Conservation (phyloP, 768 basidiomycete genomes). For the Russula abietina region DNA sequence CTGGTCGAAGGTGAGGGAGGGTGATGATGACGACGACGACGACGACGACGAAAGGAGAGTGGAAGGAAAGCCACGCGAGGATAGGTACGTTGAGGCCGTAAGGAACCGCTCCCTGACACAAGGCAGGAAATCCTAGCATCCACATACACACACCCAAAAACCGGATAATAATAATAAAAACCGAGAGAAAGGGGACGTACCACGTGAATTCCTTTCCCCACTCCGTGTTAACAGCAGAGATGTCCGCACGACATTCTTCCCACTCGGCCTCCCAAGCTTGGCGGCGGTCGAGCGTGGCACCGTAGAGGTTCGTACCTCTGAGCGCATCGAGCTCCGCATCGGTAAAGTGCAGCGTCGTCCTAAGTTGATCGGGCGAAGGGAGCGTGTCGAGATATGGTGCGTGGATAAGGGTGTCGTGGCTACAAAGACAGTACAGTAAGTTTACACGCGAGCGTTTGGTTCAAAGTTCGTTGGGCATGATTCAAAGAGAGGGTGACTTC, state of each 20-base stretch:
- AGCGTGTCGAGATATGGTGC: slow-evolving; percentile 62
- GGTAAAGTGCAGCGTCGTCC: slow-evolving; percentile 72
- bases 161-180: too few species aligned
- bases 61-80: slow-evolving; percentile 89
- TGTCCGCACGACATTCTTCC: slow-evolving; percentile 42
- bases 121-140: too few species aligned
- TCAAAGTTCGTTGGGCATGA: neutral
- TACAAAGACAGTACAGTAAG: neutral
- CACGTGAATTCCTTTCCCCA: slow-evolving; percentile 59
- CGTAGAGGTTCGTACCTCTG: slow-evolving; percentile 73
- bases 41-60: slow-evolving; percentile 57
- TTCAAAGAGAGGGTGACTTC: slow-evolving; percentile 3
- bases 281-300: slow-evolving; percentile 65
- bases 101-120: slow-evolving; percentile 65
- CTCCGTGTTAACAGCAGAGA: slow-evolving; percentile 33
- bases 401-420: slow-evolving; percentile 33
- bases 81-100: slow-evolving; percentile 67
- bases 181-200: slow-evolving; percentile 36
- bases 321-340: slow-evolving; percentile 56
- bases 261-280: slow-evolving; percentile 60
- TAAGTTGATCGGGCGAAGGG: slow-evolving; percentile 49
- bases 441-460: slow-evolving; percentile 10
- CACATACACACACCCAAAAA: too few species aligned
- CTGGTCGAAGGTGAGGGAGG: slow-evolving; percentile 47
- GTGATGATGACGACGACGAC: too few species aligned